Evolutionary conservation across 2,329 filamentous ascomycete genomes (phyloP), one percentile per base, ranked within the genome.

Genomic region (Parascedosporium putredinis): DNA sequence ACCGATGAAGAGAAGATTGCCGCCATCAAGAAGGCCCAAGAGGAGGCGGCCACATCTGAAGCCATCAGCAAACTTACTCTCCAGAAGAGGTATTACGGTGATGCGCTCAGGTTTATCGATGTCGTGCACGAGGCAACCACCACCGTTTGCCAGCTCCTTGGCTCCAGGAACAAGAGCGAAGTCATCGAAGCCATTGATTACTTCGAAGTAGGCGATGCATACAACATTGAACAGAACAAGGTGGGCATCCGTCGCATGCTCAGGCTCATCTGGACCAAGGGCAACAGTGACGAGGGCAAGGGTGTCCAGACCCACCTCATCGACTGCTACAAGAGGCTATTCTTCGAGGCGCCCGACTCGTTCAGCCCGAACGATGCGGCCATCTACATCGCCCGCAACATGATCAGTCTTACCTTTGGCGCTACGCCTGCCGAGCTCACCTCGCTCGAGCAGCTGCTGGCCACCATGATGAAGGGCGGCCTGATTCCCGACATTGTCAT

Each of bases 181-280:
- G 87, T 97, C 23, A 95, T 98, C 54, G 94, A 98, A 65, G 93
- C 94, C 14, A 98, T 98, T 82, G 93, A 98, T 63, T 98, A 94
- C 67, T 95, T 98, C 57, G 89, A 94, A 57, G 81, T 95, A 42
- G 85, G 93, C 42, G 90, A 98, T 64, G 91, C 90, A 5, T 97
- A 97, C 74, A 93, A 94, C 64, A 84, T 98, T 52, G 87, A 96
- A 64, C 88, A 93, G 57, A 89, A 94, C 61, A 90, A 95, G 64
- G 70, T 84, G 34, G 93, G 94, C 51, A 97, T 98, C 60, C 81
- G 91, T 52, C 84, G 89, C 51, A 98, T 98, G 93, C 75, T 98
- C 55, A 84, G 91, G 49, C 75, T 98, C 18, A 98, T 98, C 64
- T 98, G 93, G 93, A 98, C 93, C 55, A 98, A 98, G 69, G 91